Base-by-base conservation (phyloP, 2,329 filamentous ascomycete genomes). In the Pestalotiopsis sp. region DNA sequence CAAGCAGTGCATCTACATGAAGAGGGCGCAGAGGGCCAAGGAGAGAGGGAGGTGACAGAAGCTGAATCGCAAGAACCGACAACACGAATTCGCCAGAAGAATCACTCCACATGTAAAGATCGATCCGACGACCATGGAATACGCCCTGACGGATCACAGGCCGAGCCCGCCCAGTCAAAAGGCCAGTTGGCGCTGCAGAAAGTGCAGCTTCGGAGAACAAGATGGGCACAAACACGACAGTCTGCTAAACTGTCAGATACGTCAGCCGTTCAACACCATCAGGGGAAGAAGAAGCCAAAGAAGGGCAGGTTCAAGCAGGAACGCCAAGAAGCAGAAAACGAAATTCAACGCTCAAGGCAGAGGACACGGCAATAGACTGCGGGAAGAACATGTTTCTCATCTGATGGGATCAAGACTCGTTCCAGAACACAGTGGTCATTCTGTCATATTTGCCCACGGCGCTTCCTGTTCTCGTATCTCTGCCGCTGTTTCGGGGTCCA, bases 381-480 rank as follows among this genome's bases (percentile, higher is more conserved):
- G 45, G 45, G 31, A 36, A 36, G 31, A 36, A 36, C 31, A 36
- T 36, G 31, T 36, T 36, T 36, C 31, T 36, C 31, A 36, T 36
- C 31, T 31, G 7, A 36, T 36, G 31, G 31, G 31, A 36, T 36
- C 31, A 36, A 36, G 31, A 36, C 31, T 36, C 7, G 31, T 36
- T 36, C 31, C 31, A n/a, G 49, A 23, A 56, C 17, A n/a, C 49
- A 56, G 49, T 17, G 49, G 49, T 23, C 17, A 56, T 56, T 17
- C 17, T 17, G 4, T 25, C 38, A 63, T 63, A 63, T 36, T 41
- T 63, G 60, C 31, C 60, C 60, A 20, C 60, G 60, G 12, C 60
- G 60, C 31, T 45, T 63, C 31, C 60, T 63, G 20, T 63, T 63
- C 60, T 63, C 14, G n/a, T 63, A 45, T n/a, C 60, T 41, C 20